phyloP scores from a whole-genome alignment of 139 green algal genomes.

The Picochlorum sp. region DNA sequence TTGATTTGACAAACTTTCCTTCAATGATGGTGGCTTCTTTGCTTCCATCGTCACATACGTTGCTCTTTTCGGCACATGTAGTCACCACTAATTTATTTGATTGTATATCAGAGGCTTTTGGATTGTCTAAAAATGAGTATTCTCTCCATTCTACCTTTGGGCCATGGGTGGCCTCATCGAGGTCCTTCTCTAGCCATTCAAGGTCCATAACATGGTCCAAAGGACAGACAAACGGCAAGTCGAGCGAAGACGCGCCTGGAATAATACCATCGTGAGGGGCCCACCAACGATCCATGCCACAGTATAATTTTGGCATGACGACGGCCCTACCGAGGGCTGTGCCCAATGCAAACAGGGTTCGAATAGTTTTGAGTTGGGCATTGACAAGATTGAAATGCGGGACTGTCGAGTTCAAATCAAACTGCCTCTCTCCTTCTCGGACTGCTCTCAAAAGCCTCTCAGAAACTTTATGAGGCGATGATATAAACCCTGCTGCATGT shows the following conservation, averaged over 20 bases:
- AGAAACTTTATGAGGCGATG: neutral
- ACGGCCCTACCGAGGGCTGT: constrained; percentile 44
- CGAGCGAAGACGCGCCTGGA: constrained; percentile 54
- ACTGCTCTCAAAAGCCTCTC: constrained; percentile 11
- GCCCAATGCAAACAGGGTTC: neutral
- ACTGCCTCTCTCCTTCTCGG: neutral
- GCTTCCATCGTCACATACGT: neutral
- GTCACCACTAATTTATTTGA: neutral
- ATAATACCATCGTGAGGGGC: constrained; percentile 74
- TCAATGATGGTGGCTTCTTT: neutral
- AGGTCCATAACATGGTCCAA: constrained; percentile 87
- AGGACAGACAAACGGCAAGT: constrained; percentile 75
- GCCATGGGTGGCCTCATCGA: neutral
- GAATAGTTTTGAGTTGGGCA: constrained; percentile 36
- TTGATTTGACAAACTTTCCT: constrained; percentile 1
- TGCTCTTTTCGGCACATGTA: constrained; percentile 3
- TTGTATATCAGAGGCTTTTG: constrained; percentile 5
- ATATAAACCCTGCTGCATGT: constrained; percentile 6
- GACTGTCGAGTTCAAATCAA: constrained; percentile 14
- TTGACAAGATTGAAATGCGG: constrained; percentile 37
- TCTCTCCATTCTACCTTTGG: constrained; percentile 13
- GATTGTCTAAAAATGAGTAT: constrained; percentile 28
- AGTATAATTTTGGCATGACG: constrained; percentile 71
- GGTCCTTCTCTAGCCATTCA: constrained; percentile 27
- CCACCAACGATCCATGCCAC: constrained; percentile 82